A percentile compares a stretch with the other conserved stretches of the same genome.
Evolutionary conservation across 2,329 filamentous ascomycete species (phyloP).

Genomic region (Metarhizium album): DNA sequence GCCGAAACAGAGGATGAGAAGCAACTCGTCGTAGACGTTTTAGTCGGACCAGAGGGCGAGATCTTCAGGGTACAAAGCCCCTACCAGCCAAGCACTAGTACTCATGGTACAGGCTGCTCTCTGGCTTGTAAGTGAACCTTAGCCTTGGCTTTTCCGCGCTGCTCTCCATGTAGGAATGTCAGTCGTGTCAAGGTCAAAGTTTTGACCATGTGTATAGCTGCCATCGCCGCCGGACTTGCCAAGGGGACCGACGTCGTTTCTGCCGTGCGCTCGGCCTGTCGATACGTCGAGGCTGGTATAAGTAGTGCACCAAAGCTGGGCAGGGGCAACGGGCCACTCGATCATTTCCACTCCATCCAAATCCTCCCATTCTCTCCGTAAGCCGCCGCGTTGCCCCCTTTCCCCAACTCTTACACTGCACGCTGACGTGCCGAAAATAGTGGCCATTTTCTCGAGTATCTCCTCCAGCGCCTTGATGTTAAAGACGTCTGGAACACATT

Average conservation of each 20-base stretch:
- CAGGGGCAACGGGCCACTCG: slow-evolving; percentile 59
- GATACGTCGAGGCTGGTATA: slow-evolving; percentile 64
- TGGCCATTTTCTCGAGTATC: slow-evolving; percentile 73
- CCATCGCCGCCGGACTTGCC: slow-evolving; percentile 64
- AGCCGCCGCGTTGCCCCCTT: slow-evolving; percentile 13
- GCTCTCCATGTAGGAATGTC: too few relatives aligned
- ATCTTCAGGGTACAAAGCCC: slow-evolving; percentile 54
- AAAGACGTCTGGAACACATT: slow-evolving; percentile 62
- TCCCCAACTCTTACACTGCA: background rate
- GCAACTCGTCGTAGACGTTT: slow-evolving; percentile 63
- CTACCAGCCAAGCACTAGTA: slow-evolving; percentile 67
- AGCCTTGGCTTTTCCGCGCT: background rate
- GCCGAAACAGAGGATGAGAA: slow-evolving; percentile 49
- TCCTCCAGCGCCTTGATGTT: slow-evolving; percentile 68
- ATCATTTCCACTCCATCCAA: slow-evolving; percentile 67
- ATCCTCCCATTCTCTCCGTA: slow-evolving; percentile 57
- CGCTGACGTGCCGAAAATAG: slow-evolving; percentile 25
- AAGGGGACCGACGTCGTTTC: slow-evolving; percentile 43
- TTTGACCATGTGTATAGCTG: slow-evolving; percentile 35
- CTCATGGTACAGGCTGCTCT: slow-evolving; percentile 91
- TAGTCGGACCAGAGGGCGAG: slow-evolving; percentile 50
- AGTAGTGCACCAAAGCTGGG: slow-evolving; percentile 52
- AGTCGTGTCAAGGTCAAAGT: too few relatives aligned
- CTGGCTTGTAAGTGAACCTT: slow-evolving; percentile 58
- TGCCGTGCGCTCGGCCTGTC: slow-evolving; percentile 57